These are phyloP conservation scores for Carex scoparia DNA, from an alignment of 176 grass and related monocot species.

Conservation along the genomic window DNA sequence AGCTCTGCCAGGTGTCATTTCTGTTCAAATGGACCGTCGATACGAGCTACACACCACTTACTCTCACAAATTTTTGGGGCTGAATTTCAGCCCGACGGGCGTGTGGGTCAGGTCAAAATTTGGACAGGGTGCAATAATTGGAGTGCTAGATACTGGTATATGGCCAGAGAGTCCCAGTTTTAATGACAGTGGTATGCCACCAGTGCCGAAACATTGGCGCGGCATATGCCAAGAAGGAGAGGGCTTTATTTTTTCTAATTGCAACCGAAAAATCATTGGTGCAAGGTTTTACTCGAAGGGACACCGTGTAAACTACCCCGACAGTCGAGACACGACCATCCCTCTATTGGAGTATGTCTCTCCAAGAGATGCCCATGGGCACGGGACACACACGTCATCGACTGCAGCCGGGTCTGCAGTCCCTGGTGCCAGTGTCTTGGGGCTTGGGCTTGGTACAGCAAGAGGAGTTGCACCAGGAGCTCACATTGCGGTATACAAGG, in stretches of 20 bases:
- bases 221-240: conserved; percentile 73
- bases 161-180: conserved; percentile 96
- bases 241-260: conserved; percentile 47
- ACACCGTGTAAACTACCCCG: conserved; percentile 72
- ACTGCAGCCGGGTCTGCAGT: conserved; percentile 50
- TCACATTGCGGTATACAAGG: conserved; percentile 79
- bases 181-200: conserved; percentile 64
- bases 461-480: conserved; percentile 54
- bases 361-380: conserved; percentile 76
- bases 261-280: conserved; percentile 90
- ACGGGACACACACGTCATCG: conserved; percentile 73
- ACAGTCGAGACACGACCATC: conserved; percentile 26
- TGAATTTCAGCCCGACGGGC: conserved; percentile 44
- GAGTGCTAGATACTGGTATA: conserved; percentile 89
- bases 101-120: conserved; percentile 56
- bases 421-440: conserved; percentile 44
- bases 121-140: conserved; percentile 55
- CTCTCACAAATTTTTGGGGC: conserved; percentile 74
- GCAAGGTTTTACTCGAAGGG: conserved; percentile 91
- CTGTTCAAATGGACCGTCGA: conserved; percentile 55
- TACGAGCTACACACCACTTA: conserved; percentile 81
- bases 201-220: conserved; percentile 44
- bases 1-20: conserved; percentile 43
- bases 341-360: conserved; percentile 65
- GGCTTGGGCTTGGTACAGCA: conserved; percentile 42